Base-by-base conservation (phyloP, 2,329 filamentous ascomycete genomes). In the Aspergillus ustus region DNA sequence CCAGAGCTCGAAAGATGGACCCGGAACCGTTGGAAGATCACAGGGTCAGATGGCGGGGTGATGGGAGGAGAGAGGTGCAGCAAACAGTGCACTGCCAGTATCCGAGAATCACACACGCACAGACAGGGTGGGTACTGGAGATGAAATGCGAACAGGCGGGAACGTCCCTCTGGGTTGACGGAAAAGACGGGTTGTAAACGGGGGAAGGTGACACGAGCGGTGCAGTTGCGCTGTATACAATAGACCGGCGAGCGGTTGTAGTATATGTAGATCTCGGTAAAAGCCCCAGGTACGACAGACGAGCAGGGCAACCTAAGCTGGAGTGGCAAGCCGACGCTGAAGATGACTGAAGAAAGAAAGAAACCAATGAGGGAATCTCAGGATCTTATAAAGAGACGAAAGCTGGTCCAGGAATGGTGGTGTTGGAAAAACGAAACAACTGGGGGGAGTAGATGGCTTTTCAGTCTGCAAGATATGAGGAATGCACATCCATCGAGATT, bases 201-300 rank as follows among this genome's bases (percentile, higher is more conserved):
- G 59, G 45, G 57, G 53, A 59, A 51, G 65, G 65, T 68, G 49
- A 68, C 66, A 68, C 66, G 46, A 45, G 40, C 15, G 31, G 51
- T 59, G 22, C 51, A 48, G 43, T 25, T 40, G 34, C 34, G 34
- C 11, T 40, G 34, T 44, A 25, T 29, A 55, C 13, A 46, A 15
- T 40, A 40, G 34, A 40, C 34, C 34, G 34, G 34, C 13, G 34
- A 11, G 34, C 34, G 22, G 19, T 25, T 28, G 37, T 15, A 54
- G 34, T 45, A 45, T 53, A 53, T 34, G 22, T 28, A 13, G 40
- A 40, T 40, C 34, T 40, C 34, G 34, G 11, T 40, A 17, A 11
- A 4, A 46, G n/a, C 22, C n/a, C 44, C n/a, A 9, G 22, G 17
- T 9, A n/a, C 9, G n/a, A 15, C 11, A 25, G 44, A 31, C 25